Evolutionary conservation across 257 asterid genomes (phyloP).

Genomic region (Catharanthus roseus): DNA sequence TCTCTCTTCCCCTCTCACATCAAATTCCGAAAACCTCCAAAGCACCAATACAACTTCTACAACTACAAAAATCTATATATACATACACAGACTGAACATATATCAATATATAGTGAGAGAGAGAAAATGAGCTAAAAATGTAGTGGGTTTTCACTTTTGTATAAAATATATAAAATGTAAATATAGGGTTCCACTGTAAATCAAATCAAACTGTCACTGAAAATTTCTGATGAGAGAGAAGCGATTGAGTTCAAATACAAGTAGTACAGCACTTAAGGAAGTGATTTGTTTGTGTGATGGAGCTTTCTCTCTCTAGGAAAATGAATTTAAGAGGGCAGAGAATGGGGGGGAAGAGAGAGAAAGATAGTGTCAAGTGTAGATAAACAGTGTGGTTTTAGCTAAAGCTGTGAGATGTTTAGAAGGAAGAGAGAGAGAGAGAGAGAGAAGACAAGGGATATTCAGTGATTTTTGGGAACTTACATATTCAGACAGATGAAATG

Average conservation of each 20-base stretch:
- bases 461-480: neutral
- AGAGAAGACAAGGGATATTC: no score
- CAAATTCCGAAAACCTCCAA: constrained; percentile 13
- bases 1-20: constrained; percentile 23
- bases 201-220: neutral
- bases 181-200: constrained; percentile 18
- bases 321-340: neutral
- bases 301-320: constrained; percentile 5
- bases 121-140: constrained; percentile 18
- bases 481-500: neutral
- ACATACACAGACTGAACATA: neutral
- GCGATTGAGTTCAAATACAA: constrained; percentile 16
- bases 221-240: constrained; percentile 10
- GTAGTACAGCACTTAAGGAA: neutral
- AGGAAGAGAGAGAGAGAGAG: neutral
- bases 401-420: neutral
- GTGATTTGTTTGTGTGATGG: constrained; percentile 10
- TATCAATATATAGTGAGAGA: neutral
- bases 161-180: neutral
- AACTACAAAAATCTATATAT: constrained; percentile 1
- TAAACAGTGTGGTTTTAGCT: constrained; percentile 4
- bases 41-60: neutral
- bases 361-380: neutral
- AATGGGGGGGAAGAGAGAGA: neutral
- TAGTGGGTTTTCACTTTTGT: neutral